phyloP scores from a whole-genome alignment of 352 stramenopile species.

The Phytophthora hybrid region DNA sequence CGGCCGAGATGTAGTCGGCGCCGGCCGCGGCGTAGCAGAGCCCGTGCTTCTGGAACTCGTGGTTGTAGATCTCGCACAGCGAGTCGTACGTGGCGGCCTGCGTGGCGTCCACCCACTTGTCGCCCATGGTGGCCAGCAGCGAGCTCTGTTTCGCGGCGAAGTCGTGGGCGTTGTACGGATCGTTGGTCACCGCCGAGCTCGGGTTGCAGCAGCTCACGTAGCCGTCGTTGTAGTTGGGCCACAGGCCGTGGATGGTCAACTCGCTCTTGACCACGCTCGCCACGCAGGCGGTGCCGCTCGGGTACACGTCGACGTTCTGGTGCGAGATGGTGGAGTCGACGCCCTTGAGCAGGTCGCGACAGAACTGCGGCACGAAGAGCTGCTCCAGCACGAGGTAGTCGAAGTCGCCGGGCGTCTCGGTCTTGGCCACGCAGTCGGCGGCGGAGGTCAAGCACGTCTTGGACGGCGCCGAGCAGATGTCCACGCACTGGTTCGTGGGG shows the following conservation, averaged over 20 bases:
- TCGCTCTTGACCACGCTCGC: constrained; percentile 54
- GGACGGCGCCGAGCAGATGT: constrained; percentile 74
- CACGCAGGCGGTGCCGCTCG: constrained; percentile 60
- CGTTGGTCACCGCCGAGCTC: constrained; percentile 61
- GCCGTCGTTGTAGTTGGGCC: constrained; percentile 82
- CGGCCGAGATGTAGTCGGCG: constrained; percentile 58
- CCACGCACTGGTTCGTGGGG: constrained; percentile 64
- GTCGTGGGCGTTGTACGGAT: constrained; percentile 60
- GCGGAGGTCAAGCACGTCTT: constrained; percentile 65
- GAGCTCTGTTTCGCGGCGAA: constrained; percentile 51
- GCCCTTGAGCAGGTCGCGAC: constrained; percentile 73
- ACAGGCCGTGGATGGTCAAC: constrained; percentile 80
- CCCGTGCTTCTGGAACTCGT: constrained; percentile 89
- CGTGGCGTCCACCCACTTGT: constrained; percentile 77
- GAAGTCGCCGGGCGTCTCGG: constrained; percentile 65
- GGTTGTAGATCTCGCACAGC: constrained; percentile 85
- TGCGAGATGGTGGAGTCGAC: constrained; percentile 82
- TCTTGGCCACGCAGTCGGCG: constrained; percentile 64
- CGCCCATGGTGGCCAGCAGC: constrained; percentile 64
- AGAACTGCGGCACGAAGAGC: constrained; percentile 85
- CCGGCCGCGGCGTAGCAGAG: constrained; percentile 72
- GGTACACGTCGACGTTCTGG: constrained; percentile 77
- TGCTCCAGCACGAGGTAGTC: constrained; percentile 84
- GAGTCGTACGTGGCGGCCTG: constrained; percentile 60
- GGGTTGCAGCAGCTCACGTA: constrained; percentile 83